phyloP scores from a whole-genome alignment of 495 filamentous ascomycete species.

The Penicillium salamii region DNA sequence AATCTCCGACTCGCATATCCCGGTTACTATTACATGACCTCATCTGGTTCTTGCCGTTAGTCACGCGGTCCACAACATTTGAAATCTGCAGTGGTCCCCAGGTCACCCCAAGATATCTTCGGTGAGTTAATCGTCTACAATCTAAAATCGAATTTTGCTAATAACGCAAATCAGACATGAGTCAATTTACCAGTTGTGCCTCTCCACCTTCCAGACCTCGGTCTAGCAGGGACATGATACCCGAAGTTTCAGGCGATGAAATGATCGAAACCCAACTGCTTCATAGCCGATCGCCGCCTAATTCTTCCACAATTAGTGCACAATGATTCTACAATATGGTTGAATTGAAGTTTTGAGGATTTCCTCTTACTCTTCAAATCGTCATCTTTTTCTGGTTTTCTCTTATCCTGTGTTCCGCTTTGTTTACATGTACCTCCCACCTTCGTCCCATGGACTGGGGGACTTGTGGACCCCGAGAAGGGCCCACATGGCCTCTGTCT shows the following conservation, averaged over 20 bases:
- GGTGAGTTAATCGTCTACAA: not conserved
- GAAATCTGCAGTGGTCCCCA: slow-evolving; percentile 2
- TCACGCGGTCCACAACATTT: not conserved
- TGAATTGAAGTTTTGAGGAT: slow-evolving; percentile 1
- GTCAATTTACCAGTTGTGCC: slow-evolving; percentile 2
- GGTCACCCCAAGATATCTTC: slow-evolving; percentile 7
- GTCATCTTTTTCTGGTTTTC: slow-evolving; percentile 7
- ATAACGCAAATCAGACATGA: not conserved
- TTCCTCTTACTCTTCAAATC: not conserved
- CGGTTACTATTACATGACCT: not conserved
- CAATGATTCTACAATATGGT: not conserved
- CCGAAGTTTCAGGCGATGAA: not conserved
- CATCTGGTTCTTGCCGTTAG: slow-evolving; percentile 1
- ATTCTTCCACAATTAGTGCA: not conserved
- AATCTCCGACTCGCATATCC: not conserved
- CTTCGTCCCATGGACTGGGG: slow-evolving; percentile 10
- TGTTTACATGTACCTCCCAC: slow-evolving; percentile 3
- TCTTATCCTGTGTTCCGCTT: slow-evolving; percentile 2
- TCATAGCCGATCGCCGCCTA: slow-evolving; percentile 1
- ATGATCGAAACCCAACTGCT: not conserved
- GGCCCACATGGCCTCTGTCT: not conserved
- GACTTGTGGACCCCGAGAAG: not conserved
- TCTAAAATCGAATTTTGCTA: not conserved
- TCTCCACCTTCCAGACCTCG: slow-evolving; percentile 6
- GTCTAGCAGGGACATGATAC: not conserved